Evolutionary conservation across 345 rosid species (phyloP).

Genomic region (Aegle marmelos): DNA sequence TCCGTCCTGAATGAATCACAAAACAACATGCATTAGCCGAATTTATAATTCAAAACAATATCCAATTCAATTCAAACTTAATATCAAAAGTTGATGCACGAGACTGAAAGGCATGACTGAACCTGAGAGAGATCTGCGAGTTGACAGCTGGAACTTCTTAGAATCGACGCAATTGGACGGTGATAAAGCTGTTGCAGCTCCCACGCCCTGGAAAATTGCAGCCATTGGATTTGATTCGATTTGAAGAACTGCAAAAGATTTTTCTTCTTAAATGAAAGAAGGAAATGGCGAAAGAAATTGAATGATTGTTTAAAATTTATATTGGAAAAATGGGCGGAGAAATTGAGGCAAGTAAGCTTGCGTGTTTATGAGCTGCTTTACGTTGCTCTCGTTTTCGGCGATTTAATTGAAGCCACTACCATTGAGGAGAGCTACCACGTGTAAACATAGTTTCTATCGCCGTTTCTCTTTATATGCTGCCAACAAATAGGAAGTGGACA

Average conservation of each 20-base stretch:
- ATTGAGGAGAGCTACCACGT: background rate
- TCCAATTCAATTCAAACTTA: background rate
- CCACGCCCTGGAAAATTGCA: conserved; percentile 58
- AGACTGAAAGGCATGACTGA: background rate
- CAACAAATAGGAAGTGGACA: background rate
- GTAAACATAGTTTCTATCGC: conserved; percentile 29
- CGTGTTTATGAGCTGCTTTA: background rate
- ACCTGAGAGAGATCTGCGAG: conserved; percentile 58
- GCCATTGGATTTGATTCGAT: conserved; percentile 37
- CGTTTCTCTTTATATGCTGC: background rate
- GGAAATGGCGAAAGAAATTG: background rate
- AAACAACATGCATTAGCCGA: background rate
- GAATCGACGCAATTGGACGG: conserved; percentile 48
- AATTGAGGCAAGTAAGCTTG: conserved; percentile 24
- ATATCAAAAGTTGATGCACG: background rate
- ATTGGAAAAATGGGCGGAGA: conserved; percentile 45
- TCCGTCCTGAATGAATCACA: conserved; percentile 42
- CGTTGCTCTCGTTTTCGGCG: conserved; percentile 21
- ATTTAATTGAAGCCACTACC: conserved; percentile 17
- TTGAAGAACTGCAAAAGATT: background rate
- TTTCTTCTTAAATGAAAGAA: background rate
- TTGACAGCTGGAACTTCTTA: conserved; percentile 35
- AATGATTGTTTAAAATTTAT: conserved; percentile 16
- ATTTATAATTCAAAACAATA: background rate
- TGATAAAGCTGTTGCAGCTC: conserved; percentile 50